Evolutionary conservation across 1,284 basidiomycete species (phyloP).

Genomic region (Rhodotorula sp.): DNA sequence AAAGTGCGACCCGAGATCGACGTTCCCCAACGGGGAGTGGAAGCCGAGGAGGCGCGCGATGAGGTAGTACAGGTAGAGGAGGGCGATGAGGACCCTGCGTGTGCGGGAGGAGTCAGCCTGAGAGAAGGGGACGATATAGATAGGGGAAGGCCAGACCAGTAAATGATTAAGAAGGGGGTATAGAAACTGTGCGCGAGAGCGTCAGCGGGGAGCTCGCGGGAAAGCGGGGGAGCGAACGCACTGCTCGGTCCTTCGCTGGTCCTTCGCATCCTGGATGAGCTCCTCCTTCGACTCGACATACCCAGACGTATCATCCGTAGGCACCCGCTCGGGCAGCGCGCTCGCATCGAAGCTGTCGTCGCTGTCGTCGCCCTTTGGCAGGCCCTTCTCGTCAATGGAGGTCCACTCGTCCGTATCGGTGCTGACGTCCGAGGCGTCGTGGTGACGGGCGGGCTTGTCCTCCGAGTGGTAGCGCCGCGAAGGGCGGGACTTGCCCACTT

Average conservation of each 20-base stretch:
- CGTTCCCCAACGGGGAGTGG: slow-evolving; percentile 17
- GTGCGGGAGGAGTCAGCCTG: not conserved
- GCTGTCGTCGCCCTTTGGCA: not conserved
- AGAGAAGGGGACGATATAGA: not conserved
- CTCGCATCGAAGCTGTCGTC: slow-evolving; percentile 6
- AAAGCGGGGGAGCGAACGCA: not conserved
- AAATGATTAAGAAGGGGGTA: slow-evolving; percentile 20
- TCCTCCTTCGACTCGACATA: slow-evolving; percentile 23
- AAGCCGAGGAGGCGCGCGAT: slow-evolving; percentile 16
- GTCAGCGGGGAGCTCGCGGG: not conserved
- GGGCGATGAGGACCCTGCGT: slow-evolving; percentile 10
- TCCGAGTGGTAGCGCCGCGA: not conserved
- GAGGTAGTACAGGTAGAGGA: slow-evolving; percentile 25
- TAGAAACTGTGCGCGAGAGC: not conserved
- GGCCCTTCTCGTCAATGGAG: slow-evolving; percentile 9
- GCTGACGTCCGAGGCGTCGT: not conserved
- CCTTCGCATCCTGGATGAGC: slow-evolving; percentile 15
- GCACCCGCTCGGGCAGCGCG: slow-evolving; percentile 13
- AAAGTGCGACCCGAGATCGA: slow-evolving; percentile 12
- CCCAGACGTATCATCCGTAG: slow-evolving; percentile 29
- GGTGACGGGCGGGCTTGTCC: not conserved
- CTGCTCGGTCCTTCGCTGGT: slow-evolving; percentile 19
- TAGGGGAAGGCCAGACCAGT: slow-evolving; percentile 15
- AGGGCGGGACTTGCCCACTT: not conserved
- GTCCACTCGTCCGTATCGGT: slow-evolving; percentile 1